Base-by-base conservation (phyloP, 129 eudicot species). In the Glebionis coronaria region DNA sequence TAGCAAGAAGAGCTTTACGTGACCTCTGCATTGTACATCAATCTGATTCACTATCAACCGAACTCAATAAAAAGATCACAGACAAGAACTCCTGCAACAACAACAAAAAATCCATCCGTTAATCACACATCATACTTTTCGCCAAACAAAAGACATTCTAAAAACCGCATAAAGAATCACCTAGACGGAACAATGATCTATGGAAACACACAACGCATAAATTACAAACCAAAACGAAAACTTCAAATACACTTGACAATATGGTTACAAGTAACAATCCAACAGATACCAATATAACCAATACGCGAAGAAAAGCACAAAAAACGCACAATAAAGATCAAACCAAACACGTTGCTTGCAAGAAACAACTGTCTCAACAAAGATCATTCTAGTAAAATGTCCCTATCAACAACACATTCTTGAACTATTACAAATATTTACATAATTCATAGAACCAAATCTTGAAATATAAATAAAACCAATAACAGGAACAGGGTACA, bases 21-120 rank as follows among this genome's bases (percentile, higher is more conserved):
- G 97, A 89, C 78, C 90, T 82, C 81, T 94, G 97, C 95, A 94
- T 94, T 69, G 85, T 77, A 75, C 99, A 94, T 94, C 90, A 89
- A 87, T 76, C 81, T 73, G 47, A 63, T 75, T 74, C 75, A 57
- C 83, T 54, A 51, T 56, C 38, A 44, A 71, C 63, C 70, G 23
- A 69, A 44, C 67, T 78, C 80, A 69, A 47, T 42, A 23, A 65
- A 42, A 35, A 38, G 44, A 29, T 52, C 12, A 50, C 27, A 16
- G 56, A 61, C 46, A 31, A 69, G 57, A 61, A 49, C n/a, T 53
- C 82, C 88, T 83, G 78, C 65, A 61, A 61, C 0, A 21, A 76
- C n/a, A 52, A 56, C 4, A 46, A 42, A 12, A 44, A 61, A 13
- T 12, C 52, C 14, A 23, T 52, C 8, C 19, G 59, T 76, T 69